phyloP scores from a whole-genome alignment of 2,329 filamentous ascomycete genomes.

The Ceratocystis smalleyi region DNA sequence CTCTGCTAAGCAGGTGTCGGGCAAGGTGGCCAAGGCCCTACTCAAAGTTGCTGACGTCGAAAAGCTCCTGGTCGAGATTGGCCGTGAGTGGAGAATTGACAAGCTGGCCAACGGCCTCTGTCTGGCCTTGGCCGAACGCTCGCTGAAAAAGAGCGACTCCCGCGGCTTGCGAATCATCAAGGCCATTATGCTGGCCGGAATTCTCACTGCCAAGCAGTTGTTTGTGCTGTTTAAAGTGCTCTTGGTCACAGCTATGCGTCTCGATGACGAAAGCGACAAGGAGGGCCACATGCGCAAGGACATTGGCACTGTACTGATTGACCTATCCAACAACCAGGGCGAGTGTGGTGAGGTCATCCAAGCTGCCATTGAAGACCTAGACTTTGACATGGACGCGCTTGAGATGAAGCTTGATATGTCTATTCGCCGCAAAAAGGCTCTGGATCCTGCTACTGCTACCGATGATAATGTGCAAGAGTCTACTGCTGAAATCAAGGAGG shows the following conservation, averaged over 20 bases:
- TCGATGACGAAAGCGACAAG: conserved; percentile 39
- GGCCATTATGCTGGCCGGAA: conserved; percentile 41
- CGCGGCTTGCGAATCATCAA: conserved; percentile 44
- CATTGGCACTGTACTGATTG: conserved; percentile 51
- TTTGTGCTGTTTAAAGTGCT: conserved; percentile 51
- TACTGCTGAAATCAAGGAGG: conserved; percentile 24
- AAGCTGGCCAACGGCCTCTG: conserved; percentile 59
- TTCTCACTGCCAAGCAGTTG: conserved; percentile 48
- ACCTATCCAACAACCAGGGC: conserved; percentile 44
- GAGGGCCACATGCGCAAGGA: conserved; percentile 44
- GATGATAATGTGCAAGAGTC: conserved; percentile 34
- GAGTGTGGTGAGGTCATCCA: conserved; percentile 48
- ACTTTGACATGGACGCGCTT: conserved; percentile 57
- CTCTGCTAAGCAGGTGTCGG: conserved; percentile 51
- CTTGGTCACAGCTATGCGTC: conserved; percentile 42
- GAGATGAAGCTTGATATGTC: conserved; percentile 60
- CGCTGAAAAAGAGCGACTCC: conserved; percentile 44
- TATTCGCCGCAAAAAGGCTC: conserved; percentile 41
- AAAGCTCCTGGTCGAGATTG: conserved; percentile 44
- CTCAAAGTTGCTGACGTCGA: conserved; percentile 47
- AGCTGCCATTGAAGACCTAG: conserved; percentile 48
- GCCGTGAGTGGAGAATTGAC: conserved; percentile 50
- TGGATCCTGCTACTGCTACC: conserved; percentile 31
- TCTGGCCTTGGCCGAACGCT: conserved; percentile 45
- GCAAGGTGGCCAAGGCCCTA: conserved; percentile 52